Conservation (phyloP, 2,329 filamentous ascomycete species). For the Trichoderma breve region DNA sequence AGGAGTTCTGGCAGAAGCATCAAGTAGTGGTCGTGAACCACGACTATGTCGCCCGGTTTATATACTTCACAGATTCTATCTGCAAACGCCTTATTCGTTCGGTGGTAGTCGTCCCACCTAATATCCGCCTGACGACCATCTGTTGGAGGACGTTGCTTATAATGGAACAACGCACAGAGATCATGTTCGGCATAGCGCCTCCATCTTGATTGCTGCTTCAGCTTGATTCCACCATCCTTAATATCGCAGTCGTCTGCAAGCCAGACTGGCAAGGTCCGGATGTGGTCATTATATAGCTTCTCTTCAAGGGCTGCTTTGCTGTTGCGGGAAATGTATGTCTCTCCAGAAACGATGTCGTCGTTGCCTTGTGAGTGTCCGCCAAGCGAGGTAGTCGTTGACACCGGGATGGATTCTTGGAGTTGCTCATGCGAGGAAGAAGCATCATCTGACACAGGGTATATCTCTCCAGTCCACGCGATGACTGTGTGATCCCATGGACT, state of each 20-base stretch:
- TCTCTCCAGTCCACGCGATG: conserved; percentile 92
- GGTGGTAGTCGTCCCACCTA: conserved; percentile 90
- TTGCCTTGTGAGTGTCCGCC: neutral
- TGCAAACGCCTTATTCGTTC: conserved; percentile 88
- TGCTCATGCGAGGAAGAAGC: neutral
- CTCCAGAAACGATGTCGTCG: conserved; percentile 1
- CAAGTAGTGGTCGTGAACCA: conserved; percentile 92
- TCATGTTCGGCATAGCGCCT: conserved; percentile 85
- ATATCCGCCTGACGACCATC: conserved; percentile 68
- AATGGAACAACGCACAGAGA: conserved; percentile 89
- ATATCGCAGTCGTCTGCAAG: conserved; percentile 73
- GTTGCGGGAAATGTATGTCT: conserved; percentile 49
- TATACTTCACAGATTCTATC: conserved; percentile 83
- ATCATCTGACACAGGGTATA: conserved; percentile 41
- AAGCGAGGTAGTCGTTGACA: conserved; percentile 3
- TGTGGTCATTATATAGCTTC: conserved; percentile 67
- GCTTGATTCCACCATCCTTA: conserved; percentile 45
- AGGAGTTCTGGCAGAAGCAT: conserved; percentile 84
- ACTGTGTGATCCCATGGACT: conserved; percentile 86
- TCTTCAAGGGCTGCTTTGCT: conserved; percentile 68
- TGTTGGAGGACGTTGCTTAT: conserved; percentile 86
- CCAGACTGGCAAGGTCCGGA: conserved; percentile 85
- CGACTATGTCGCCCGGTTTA: conserved; percentile 84
- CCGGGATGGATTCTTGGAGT: neutral
- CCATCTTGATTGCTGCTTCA: conserved; percentile 84